These are phyloP conservation scores for Syzygium jambos DNA, from an alignment of 345 rosid genomes.

Conservation along the genomic window DNA sequence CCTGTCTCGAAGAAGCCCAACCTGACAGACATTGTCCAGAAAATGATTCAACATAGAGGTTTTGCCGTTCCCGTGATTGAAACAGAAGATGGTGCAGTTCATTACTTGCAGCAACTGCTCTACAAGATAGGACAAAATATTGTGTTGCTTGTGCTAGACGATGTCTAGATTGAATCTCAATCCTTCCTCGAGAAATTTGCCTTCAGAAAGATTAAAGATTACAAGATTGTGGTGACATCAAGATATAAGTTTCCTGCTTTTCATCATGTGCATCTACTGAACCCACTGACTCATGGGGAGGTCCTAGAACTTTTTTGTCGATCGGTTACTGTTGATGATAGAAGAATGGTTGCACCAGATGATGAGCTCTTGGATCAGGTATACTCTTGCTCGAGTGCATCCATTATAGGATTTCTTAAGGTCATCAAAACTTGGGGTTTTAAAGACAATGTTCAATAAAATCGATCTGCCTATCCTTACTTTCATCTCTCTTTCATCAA, in stretches of 20 bases:
- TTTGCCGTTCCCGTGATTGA: neutral
- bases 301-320: constrained; percentile 28
- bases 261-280: constrained; percentile 10
- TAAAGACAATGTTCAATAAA: neutral
- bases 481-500: neutral
- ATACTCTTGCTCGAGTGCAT: neutral
- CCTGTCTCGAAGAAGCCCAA: constrained; percentile 32
- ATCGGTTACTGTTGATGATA: constrained; percentile 4
- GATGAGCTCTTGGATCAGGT: constrained; percentile 26
- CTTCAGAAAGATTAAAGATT: constrained; percentile 8
- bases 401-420: neutral
- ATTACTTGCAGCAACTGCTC: constrained; percentile 13
- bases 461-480: neutral
- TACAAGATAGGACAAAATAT: constrained; percentile 6
- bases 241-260: constrained; percentile 28
- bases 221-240: constrained; percentile 61
- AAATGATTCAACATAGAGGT: constrained; percentile 16
- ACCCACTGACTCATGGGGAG: constrained; percentile 22
- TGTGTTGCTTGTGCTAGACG: constrained; percentile 58
- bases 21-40: constrained; percentile 16
- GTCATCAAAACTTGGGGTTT: neutral
- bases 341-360: neutral
- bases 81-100: constrained; percentile 15
- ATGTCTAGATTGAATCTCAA: constrained; percentile 46
- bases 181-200: constrained; percentile 17